Base-by-base conservation (phyloP, 2,329 filamentous ascomycete genomes). In the Macrophomina pseudophaseolina region DNA sequence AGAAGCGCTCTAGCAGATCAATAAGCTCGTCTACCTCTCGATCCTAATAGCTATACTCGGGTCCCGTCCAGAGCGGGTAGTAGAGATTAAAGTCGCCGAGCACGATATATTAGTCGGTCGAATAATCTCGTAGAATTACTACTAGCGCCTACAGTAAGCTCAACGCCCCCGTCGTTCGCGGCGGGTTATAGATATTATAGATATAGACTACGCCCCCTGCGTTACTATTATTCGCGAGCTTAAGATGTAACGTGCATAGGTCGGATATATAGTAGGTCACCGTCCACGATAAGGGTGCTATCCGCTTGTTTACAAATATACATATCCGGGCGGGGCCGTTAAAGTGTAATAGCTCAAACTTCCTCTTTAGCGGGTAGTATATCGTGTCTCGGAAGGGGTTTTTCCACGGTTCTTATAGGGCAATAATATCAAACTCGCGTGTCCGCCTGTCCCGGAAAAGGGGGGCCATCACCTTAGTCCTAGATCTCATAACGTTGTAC, bases 291-390 rank as follows among this genome's bases (percentile, higher is more conserved):
- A n/a, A 66, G 11, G 69, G 64, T 52, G 71, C 69, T 51, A 72
- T 60, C 33, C 54, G 67, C 63, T 72, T 74, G 46, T 72, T 74
- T 11, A 75, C 60, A 54, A 72, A 74, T 59, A 73, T 72, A 64
- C 68, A 75, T n/a, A 72, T 69, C 64, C 70, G 51, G 9, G 71
- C 66, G 14, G 51, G 65, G 40, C 67, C 68, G 64, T 68, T 49
- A 9, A 62, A 49, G 23, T 51, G n/a, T 23, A 40, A 12, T n/a
- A 40, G 33, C 9, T 58, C n/a, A 23, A 44, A 40, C 16, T 40
- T 4, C n/a, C 14, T 23, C 33, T 40, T 44, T 40, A 44, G 33
- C 16, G 66, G 69, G 67, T 74, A 68, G 59, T 74, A 66, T 33
- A 69, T 75, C 3, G 72, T 73, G 9, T 63, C 66, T 40, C 49